Evolutionary conservation across 768 basidiomycete species (phyloP).

Genomic region (Lepiota subincarnata): DNA sequence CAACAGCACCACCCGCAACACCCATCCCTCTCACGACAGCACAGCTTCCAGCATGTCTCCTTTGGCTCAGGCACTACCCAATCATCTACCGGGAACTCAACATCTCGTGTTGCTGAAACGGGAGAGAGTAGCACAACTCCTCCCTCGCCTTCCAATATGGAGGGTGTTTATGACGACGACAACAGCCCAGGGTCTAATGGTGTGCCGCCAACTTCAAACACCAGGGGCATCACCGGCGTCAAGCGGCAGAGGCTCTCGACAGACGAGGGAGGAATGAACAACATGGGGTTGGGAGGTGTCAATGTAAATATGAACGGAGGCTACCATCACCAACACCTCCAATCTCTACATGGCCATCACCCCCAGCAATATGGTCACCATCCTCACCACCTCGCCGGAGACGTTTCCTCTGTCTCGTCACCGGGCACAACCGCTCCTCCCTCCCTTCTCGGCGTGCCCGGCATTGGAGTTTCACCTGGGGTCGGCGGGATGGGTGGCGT

Average conservation of each 20-base stretch:
- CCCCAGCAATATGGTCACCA: conserved; percentile 5
- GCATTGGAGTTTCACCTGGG: not conserved
- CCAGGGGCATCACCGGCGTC: conserved; percentile 25
- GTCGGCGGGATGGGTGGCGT: conserved; percentile 1
- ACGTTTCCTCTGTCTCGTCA: conserved; percentile 8
- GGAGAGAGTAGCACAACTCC: conserved; percentile 12
- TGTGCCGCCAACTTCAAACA: not conserved
- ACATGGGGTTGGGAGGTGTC: conserved; percentile 17
- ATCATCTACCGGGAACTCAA: not conserved
- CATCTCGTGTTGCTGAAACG: conserved; percentile 22
- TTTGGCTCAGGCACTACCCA: conserved; percentile 4
- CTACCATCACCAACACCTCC: conserved; percentile 5
- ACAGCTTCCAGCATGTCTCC: conserved; percentile 52
- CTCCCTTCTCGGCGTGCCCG: conserved; percentile 7
- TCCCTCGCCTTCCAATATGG: conserved; percentile 10
- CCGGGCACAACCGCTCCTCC: conserved; percentile 8
- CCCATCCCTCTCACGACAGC: conserved; percentile 50
- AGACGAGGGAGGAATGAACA: conserved; percentile 28
- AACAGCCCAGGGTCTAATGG: conserved; percentile 4
- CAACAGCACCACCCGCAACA: conserved; percentile 21
- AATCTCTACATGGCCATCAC: not conserved
- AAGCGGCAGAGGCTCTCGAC: conserved; percentile 50
- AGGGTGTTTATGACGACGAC: conserved; percentile 10
- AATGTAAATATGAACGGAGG: conserved; percentile 18
- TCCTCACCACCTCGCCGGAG: conserved; percentile 7